Base-by-base conservation (phyloP, 2,329 filamentous ascomycete species). In the Hypoxylon sp. region DNA sequence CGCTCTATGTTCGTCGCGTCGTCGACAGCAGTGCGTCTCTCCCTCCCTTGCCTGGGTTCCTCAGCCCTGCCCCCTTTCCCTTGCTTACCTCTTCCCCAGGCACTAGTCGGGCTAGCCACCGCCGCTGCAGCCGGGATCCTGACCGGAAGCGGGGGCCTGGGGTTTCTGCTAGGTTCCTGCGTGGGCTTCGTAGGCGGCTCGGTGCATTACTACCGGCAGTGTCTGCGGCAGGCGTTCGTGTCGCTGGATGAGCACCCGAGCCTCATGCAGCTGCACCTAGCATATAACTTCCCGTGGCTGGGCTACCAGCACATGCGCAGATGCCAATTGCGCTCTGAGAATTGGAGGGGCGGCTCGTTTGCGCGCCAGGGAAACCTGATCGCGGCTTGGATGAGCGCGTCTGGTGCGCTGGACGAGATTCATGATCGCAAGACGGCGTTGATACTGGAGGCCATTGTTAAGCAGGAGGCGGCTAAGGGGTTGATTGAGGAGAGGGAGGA, bases 321-420 rank as follows among this genome's bases (percentile, higher is more conserved):
- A 2, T 22, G 30, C 40, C 70, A 69, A 56, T 61, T 71, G 17
- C 58, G 53, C 14, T 54, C 64, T 7, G 27, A 54, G 17, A 64
- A 54, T 17, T 73, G 70, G 70, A n/a, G 58, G 10, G 27, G 22
- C 11, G 54, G 14, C 30, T 61, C 61, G 2, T 66, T 60, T 33
- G 54, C 63, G 3, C 68, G 69, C 35, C 72, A 73, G 37, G 67
- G 70, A 7, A 69, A 71, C 50, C 58, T 73, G 53, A 70, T 73
- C 27, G 66, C 70, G 2, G 72, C 72, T 2, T 74, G 70, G 72
- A 63, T 71, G 50, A 74, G 72, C 49, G 72, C 70, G 7, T 68
- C 62, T 2, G 60, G 57, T 6, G 61, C 66, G 31, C 57, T 73
- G 8, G 72, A 74, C 35, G 72, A 73, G 44, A 70, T 74, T 8